These are phyloP conservation scores for Oidium heveae DNA, from an alignment of 2,329 filamentous ascomycete species.

Conservation along the genomic window DNA sequence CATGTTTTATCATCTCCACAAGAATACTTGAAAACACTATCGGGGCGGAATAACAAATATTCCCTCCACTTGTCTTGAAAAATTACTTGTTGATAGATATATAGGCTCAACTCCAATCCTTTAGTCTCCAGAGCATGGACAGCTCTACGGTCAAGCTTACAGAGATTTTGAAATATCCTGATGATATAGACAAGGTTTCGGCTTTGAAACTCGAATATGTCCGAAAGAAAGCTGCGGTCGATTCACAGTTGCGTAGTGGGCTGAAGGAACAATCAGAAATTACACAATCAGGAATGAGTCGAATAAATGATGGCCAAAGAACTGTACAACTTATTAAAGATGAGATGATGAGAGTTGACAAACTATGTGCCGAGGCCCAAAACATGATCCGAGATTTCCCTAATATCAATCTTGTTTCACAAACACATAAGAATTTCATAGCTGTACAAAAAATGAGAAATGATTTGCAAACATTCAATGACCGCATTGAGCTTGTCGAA, in stretches of 20 bases:
- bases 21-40: neutral
- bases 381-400: slow-evolving; percentile 94
- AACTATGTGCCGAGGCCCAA: slow-evolving; percentile 87
- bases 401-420: slow-evolving; percentile 72
- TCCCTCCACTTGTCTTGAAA: accelerated
- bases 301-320: slow-evolving; percentile 71
- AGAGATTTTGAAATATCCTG: slow-evolving; percentile 80
- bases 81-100: too few species aligned
- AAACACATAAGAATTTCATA: slow-evolving; percentile 90
- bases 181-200: slow-evolving; percentile 90
- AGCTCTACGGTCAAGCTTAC: slow-evolving; percentile 37
- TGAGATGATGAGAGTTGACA: slow-evolving; percentile 96
- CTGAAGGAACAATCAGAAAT: slow-evolving; percentile 83
- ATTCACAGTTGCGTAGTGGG: slow-evolving; percentile 69
- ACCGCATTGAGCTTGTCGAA: slow-evolving; percentile 51
- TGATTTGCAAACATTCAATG: slow-evolving; percentile 70
- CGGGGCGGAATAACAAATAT: neutral
- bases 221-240: slow-evolving; percentile 79
- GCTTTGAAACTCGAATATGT: slow-evolving; percentile 76
- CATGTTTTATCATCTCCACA: too few species aligned
- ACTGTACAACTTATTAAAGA: slow-evolving; percentile 85
- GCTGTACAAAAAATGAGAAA: slow-evolving; percentile 82
- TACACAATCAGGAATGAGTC: slow-evolving; percentile 78
- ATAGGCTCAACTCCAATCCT: too few species aligned
- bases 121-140: slow-evolving; percentile 8